These are phyloP conservation scores for Plasmopara halstedii DNA, from an alignment of 352 stramenopile species.

Conservation along the genomic window DNA sequence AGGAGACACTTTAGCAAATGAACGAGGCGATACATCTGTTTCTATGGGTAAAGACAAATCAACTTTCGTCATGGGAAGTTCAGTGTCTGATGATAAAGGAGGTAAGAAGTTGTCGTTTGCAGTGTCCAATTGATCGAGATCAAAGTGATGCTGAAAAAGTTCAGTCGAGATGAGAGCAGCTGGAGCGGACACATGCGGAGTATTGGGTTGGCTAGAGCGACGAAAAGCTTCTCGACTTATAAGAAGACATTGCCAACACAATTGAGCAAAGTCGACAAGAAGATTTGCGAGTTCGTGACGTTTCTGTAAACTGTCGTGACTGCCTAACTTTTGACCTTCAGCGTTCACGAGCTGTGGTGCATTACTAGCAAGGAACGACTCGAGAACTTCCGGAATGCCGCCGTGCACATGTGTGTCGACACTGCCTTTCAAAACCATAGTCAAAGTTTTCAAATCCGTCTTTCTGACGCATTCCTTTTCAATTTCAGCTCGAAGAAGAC, in stretches of 20 bases:
- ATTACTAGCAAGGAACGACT: constrained; percentile 40
- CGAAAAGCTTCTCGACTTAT: constrained; percentile 60
- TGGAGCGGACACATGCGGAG: constrained; percentile 1
- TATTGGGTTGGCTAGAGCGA: constrained; percentile 11
- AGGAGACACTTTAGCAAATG: constrained; percentile 25
- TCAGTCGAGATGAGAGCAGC: constrained; percentile 6
- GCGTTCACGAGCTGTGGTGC: constrained; percentile 21
- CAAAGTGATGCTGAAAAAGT: constrained; percentile 3
- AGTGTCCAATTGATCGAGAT: not conserved
- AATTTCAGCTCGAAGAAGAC: constrained; percentile 45
- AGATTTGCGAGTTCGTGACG: constrained; percentile 45
- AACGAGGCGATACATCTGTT: not conserved
- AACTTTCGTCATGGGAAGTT: not conserved
- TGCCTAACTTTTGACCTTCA: constrained; percentile 28
- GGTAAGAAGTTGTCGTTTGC: constrained; percentile 9
- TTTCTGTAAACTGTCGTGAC: constrained; percentile 20
- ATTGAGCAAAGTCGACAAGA: constrained; percentile 46
- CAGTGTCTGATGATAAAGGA: not conserved
- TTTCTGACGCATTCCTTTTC: constrained; percentile 33
- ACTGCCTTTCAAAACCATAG: constrained; percentile 70
- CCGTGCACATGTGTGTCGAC: constrained; percentile 76
- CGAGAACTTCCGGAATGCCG: constrained; percentile 63
- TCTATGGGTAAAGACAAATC: not conserved
- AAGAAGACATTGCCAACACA: constrained; percentile 46
- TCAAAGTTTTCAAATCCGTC: constrained; percentile 68